These are phyloP conservation scores for Escovopsis sp. DNA, from an alignment of 2,329 filamentous ascomycete species.

Conservation along the genomic window DNA sequence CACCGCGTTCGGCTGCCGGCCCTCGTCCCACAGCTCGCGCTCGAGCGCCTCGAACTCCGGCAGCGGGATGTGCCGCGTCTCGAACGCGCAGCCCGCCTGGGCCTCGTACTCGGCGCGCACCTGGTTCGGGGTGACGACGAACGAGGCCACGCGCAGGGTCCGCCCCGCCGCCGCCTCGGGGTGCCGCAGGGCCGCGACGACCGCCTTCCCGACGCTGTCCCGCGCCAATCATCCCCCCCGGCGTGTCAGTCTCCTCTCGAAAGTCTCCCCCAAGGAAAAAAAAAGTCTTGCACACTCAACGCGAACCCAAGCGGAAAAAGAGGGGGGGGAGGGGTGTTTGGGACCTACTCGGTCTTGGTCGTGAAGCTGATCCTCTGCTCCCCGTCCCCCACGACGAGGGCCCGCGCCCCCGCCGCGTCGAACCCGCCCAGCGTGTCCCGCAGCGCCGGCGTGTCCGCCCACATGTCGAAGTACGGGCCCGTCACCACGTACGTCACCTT, in stretches of 20 bases:
- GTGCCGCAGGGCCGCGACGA: constrained; percentile 46
- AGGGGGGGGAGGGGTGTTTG: too few relatives aligned
- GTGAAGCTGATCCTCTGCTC: constrained; percentile 51
- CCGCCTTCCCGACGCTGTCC: constrained; percentile 47
- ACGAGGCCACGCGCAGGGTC: constrained; percentile 55
- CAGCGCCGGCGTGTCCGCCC: background rate
- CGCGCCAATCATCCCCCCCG: background rate
- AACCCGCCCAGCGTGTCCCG: constrained; percentile 34
- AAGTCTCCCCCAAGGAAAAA: too few relatives aligned
- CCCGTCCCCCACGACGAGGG: constrained; percentile 47
- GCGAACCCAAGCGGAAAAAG: too few relatives aligned
- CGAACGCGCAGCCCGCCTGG: constrained; percentile 38
- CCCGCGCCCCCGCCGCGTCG: constrained; percentile 39
- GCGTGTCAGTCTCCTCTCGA: too few relatives aligned
- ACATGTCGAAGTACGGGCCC: constrained; percentile 54
- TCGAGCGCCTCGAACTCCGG: constrained; percentile 41
- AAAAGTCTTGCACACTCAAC: too few relatives aligned
- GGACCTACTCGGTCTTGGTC: constrained; percentile 52
- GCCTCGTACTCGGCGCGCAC: constrained; percentile 54
- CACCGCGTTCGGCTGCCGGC: constrained; percentile 33
- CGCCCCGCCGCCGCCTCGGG: constrained; percentile 38
- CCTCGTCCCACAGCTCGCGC: constrained; percentile 40
- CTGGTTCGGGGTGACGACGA: constrained; percentile 47
- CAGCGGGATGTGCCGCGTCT: constrained; percentile 29
- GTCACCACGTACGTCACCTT: constrained; percentile 55